phyloP scores from a whole-genome alignment of 805 yeast species.

The Hanseniaspora valbyensis region DNA sequence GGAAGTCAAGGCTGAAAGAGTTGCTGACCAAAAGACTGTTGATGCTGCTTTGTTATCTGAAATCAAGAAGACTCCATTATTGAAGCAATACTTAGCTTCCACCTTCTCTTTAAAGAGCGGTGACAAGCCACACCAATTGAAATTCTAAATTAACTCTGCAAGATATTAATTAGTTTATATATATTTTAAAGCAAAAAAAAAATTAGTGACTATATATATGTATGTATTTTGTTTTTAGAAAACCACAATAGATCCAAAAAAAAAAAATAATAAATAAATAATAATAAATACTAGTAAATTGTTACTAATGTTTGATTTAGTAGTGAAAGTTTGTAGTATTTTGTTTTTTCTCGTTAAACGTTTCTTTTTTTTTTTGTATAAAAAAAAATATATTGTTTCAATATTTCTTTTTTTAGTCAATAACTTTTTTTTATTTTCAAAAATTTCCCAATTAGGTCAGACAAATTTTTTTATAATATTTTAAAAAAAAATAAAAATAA shows the following conservation, averaged over 20 bases:
- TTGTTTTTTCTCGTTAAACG: no score
- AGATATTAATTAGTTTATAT: slow-evolving; percentile 15
- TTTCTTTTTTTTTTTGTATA: no score
- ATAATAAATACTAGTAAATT: neutral
- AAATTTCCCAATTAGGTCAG: no score
- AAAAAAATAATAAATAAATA: neutral
- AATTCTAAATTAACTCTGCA: slow-evolving; percentile 50
- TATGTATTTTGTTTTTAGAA: slow-evolving; percentile 10
- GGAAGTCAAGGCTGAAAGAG: slow-evolving; percentile 86
- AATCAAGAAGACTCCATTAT: slow-evolving; percentile 94
- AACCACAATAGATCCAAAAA: slow-evolving; percentile 14
- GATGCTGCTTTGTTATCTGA: slow-evolving; percentile 86
- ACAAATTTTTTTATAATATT: no score
- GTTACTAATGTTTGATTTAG: neutral
- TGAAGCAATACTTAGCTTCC: slow-evolving; percentile 91
- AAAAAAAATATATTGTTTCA: no score
- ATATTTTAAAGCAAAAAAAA: no score
- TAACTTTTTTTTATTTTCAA: no score
- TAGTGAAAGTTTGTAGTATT: no score
- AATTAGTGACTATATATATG: slow-evolving; percentile 14
- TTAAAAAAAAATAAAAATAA: no score
- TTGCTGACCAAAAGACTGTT: slow-evolving; percentile 91
- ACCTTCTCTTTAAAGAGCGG: slow-evolving; percentile 95
- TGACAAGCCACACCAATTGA: slow-evolving; percentile 96
- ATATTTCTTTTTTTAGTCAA: no score